Base-by-base conservation (phyloP, 768 basidiomycete species). In the Calocybe indica region DNA sequence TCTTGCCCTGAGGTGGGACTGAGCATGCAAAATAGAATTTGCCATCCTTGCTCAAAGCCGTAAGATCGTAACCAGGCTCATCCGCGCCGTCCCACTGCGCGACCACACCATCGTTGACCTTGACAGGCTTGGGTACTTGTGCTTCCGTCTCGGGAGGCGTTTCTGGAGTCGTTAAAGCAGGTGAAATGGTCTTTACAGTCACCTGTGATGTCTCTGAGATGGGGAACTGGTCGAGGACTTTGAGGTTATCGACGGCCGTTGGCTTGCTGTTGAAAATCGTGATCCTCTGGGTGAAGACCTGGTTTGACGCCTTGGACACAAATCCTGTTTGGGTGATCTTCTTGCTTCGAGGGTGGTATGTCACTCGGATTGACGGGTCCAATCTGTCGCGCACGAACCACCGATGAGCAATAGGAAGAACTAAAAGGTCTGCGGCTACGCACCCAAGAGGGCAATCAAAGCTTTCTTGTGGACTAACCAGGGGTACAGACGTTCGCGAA, bases 1-100 rank as follows among this genome's bases (percentile, higher is more conserved):
- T 39, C 31, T 60, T 68, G 5, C 55, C 58, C 43, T 63, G 63
- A 10, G 67, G 45, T 14, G 64, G 58, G 7, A 69, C 37, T 2
- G 52, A 47, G 36, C 66, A 65, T 7, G 60, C 37, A 67, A 66
- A 71, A 22, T 57, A 56, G 8, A 71, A 49, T 48, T 63, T 62
- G 13, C 69, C 68, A 46, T 68, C 60, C 44, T 58, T 64, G 11
- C 67, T 65, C n/a, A 63, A 46, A 10, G 42, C 43, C 31, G 52
- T 52, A 22, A 48, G 45, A n/a, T 49, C 51, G 11, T 30, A 39
- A 1, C 40, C 49, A 5, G 37, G 42, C 40, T 62, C 63, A 30
- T 59, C 62, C 6, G 62, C 55, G 9, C 58, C 60, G 42, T 69
- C 57, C 68, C 67, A 69, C 36, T 59, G 56, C 3, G 66, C 67